A percentile compares a stretch with the other conserved stretches of the same genome.
These are phyloP conservation scores for Dioscorea alata DNA, from an alignment of 106 monocot genomes.

Conservation along the genomic window DNA sequence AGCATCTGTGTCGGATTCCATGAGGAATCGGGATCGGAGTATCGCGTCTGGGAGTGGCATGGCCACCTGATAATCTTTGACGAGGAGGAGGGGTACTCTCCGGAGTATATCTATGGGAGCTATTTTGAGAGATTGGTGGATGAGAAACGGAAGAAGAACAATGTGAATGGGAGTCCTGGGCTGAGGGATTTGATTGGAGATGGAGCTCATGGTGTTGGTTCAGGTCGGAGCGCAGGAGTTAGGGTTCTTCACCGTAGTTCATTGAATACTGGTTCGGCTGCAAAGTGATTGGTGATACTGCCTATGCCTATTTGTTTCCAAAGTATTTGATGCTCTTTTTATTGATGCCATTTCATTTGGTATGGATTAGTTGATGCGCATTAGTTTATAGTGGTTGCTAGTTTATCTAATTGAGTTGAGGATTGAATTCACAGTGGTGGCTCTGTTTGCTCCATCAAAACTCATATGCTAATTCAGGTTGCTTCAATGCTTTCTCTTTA, in stretches of 20 bases:
- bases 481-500: too few species aligned
- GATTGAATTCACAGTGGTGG: background rate
- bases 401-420: background rate
- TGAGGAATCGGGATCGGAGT: slow-evolving; percentile 55
- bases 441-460: background rate
- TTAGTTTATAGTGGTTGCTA: background rate
- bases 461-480: too few species aligned
- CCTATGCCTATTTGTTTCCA: background rate
- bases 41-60: slow-evolving; percentile 96
- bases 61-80: slow-evolving; percentile 93
- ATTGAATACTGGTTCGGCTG: slow-evolving; percentile 3
- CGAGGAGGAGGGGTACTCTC: slow-evolving; percentile 72
- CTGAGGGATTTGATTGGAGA: slow-evolving; percentile 68
- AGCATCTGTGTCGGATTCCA: slow-evolving; percentile 84
- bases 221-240: slow-evolving; percentile 2
- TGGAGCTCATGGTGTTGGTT: slow-evolving; percentile 10
- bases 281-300: background rate
- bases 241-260: slow-evolving; percentile 46
- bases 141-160: slow-evolving; percentile 14
- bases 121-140: slow-evolving; percentile 63
- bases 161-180: slow-evolving; percentile 32
- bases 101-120: slow-evolving; percentile 92
- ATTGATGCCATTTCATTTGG: background rate
- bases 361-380: background rate
- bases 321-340: background rate